These are phyloP conservation scores for Przewalskia tangutica DNA, from an alignment of 257 asterid species.

Conservation along the genomic window DNA sequence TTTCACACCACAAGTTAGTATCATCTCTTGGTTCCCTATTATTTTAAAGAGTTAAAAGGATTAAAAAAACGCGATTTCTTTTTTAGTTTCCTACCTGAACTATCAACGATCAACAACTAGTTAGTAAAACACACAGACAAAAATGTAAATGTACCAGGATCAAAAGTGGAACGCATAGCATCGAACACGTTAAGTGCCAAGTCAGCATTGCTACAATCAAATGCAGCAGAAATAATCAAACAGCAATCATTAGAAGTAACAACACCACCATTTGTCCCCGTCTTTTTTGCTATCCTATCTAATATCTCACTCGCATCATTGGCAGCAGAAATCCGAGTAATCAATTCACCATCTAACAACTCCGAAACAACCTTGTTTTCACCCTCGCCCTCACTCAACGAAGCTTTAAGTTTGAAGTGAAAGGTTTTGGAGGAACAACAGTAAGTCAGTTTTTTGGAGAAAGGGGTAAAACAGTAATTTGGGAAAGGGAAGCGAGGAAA, in stretches of 20 bases:
- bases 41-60: too few species aligned
- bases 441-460: not conserved
- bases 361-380: not conserved
- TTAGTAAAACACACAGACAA: not conserved
- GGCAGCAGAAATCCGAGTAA: constrained; percentile 39
- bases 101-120: too few species aligned
- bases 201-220: constrained; percentile 77
- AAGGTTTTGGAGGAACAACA: constrained; percentile 4
- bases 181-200: constrained; percentile 77
- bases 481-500: constrained; percentile 7
- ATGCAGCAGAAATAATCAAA: constrained; percentile 60
- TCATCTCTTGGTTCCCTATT: too few species aligned
- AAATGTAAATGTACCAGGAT: constrained; percentile 30
- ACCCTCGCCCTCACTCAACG: not conserved
- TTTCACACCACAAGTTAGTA: too few species aligned
- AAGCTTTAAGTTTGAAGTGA: constrained; percentile 2
- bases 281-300: constrained; percentile 34
- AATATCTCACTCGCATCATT: constrained; percentile 50
- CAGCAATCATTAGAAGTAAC: constrained; percentile 47
- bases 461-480: constrained; percentile 10
- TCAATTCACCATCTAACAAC: constrained; percentile 34
- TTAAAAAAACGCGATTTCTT: too few species aligned
- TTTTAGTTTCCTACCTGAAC: too few species aligned
- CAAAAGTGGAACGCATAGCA: constrained; percentile 78
- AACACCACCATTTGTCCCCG: constrained; percentile 32